Evolutionary conservation across 257 asterid genomes (phyloP), one percentile per base, ranked within the genome.

Genomic region (Lavandula angustifolia): DNA sequence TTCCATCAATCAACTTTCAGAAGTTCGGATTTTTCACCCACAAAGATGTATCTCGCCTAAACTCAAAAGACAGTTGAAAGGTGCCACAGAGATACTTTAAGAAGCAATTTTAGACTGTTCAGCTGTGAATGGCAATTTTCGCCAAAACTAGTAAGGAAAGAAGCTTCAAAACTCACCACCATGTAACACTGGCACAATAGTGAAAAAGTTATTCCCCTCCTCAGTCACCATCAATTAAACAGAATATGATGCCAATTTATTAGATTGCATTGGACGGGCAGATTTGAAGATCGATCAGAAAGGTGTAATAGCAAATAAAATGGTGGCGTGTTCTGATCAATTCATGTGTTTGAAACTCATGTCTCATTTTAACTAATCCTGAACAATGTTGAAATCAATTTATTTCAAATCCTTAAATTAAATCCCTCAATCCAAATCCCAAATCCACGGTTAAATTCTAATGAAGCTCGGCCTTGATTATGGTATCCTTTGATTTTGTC

Each of bases 391-490:
- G 27, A 12, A 47, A 58, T 16, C 12, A 9, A 9, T n/a, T 29
- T 42, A 31, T 56, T 7, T 56, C 31, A 34, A 57, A 57, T 14
- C 41, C 42, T 31, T 31, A 5, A 54, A 29, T 54, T 32, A 13
- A 32, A 33, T 2, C n/a, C 43, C 16, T 29, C 9, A 31, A 31
- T 53, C 58, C 9, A 52, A 38, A 59, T 40, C 53, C 10, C 29
- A 1, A 22, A 22, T 0, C 27, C 27, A 22, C 27, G 1, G 27
- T 22, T 22, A 22, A 1, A 22, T 22, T 2, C 27, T 22, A 22
- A 22, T 22, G 27, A 65, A 59, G 58, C 27, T 14, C 43, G 6
- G 31, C 29, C 14, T 64, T 52, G 51, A 40, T 33, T 29, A 46
- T 38, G 42, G 42, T 10, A 53, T 18, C 44, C 4, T 31, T 11